Base-by-base conservation (phyloP, 345 rosid genomes). In the Acer campestre region DNA sequence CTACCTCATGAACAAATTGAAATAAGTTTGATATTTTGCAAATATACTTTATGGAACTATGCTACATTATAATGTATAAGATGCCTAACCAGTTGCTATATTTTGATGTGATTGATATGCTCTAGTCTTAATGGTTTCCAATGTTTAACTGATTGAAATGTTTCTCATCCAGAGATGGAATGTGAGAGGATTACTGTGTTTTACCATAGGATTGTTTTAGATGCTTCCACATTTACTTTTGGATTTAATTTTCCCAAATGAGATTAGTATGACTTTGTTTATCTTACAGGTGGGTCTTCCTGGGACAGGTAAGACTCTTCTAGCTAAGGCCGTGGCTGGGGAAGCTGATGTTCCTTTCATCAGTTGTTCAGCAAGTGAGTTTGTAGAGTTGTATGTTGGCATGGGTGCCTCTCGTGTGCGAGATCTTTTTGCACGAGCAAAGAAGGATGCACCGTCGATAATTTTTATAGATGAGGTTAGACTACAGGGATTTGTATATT, bases 361-460 rank as follows among this genome's bases (percentile, higher is more conserved):
- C 68, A 95, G 98, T 83, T 95, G 98, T 82, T 92, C 98, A 3
- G 99, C 98, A 51, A 95, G 98, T 78, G 99, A 95, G 87, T 95
- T 95, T 77, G 96, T 95, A 4, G 97, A 95, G 86, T 79, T 95
- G 75, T 93, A 93, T 80, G 97, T 95, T 77, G 99, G 98, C 70
- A 94, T 94, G 98, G 98, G 99, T n/a, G 99, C 98, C 35, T 97
- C 98, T 64, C 97, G 97, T 59, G 99, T 94, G 73, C 88, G 99
- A 83, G 99, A 93, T 81, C 94, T 96, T 44, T 96, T 96, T 85
- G 92, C 97, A 61, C 84, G 93, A 80, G 99, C 98, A 68, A 97
- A 94, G 89, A 97, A 97, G 86, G 99, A 89, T 71, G 98, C 99
- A 82, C 99, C 98, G 27, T 94, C 98, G 14, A 94, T 97, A 62